Evolutionary conservation across 75 land plant species (phyloP).

Genomic region (Larix kaempferi): DNA sequence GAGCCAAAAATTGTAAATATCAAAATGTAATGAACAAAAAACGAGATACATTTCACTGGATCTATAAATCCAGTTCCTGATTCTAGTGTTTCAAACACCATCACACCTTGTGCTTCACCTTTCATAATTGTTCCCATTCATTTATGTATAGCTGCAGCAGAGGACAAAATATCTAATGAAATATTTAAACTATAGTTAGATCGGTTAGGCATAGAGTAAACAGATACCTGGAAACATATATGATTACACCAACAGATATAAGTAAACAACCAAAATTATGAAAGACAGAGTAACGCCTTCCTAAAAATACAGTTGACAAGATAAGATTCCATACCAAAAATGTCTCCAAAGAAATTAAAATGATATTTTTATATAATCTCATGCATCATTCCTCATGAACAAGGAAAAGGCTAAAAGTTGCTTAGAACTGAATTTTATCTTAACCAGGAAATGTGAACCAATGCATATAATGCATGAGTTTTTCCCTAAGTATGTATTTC

Average conservation of each 20-base stretch:
- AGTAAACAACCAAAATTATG: conserved; percentile 83
- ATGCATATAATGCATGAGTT: background rate
- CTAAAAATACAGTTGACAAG: conserved; percentile 65
- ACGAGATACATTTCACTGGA: background rate
- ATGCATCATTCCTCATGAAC: background rate
- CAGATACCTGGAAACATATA: conserved; percentile 74
- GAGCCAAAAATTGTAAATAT: no score
- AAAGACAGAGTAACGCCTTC: conserved; percentile 56
- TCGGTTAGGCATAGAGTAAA: background rate
- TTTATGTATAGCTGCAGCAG: no score
- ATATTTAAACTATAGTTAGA: background rate
- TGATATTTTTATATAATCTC: background rate
- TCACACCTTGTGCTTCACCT: no score
- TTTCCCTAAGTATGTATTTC: background rate
- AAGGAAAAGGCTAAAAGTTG: background rate
- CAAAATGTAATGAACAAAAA: no score
- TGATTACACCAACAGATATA: conserved; percentile 79
- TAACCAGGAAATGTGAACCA: background rate
- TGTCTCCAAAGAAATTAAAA: conserved; percentile 47
- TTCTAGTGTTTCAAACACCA: background rate
- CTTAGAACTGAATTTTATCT: background rate
- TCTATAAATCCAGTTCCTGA: background rate
- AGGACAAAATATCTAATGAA: background rate
- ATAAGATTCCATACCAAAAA: conserved; percentile 95
- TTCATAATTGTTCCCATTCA: no score